Evolutionary conservation across 495 filamentous ascomycete species (phyloP), one percentile per base, ranked within the genome.

Genomic region (Cercophora samala): DNA sequence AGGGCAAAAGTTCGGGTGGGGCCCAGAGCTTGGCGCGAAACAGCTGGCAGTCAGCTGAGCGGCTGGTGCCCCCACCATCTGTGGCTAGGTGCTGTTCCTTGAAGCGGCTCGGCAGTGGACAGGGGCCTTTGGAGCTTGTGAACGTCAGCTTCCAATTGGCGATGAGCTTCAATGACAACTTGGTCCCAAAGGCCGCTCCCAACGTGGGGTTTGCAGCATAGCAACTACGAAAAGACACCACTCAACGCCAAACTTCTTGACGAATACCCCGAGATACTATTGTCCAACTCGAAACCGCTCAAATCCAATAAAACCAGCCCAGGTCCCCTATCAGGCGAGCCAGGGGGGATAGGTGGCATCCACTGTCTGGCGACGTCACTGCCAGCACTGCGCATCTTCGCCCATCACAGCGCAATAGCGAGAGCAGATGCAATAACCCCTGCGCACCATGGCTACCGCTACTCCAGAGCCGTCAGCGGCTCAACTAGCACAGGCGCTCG

Each of bases 401-500:
- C n/a, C 51, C 24, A 29, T 8, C 13, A 5, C 26, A 21, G 22
- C 19, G 17, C 22, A 25, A 25, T 32, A 22, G 37, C 58, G 25
- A 26, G 53, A 23, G 58, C 65, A 58, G 19, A 64, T 60, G 62
- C 42, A 58, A 26, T 60, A 19, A 42, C 63, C 8, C 37, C 37
- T 46, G 0, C 37, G 24, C 22, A 69, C 46, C 54, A 77, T 77
- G 75, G 60, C 69, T 32, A 58, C 52, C 37, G 15, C 56, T 56
- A 23, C 54, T 17, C 51, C 65, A 21, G 64, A 58, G 42, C 13
- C 63, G n/a, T 24, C 66, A 2, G 23, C 63, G n/a, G 67, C 68
- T 17, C 74, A 69, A 51, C 63, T 93, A 66, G 87, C 87, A 64
- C 82, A 87, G 66, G 89, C 90, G 0, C 79, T 96, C 24, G 84